Base-by-base conservation (phyloP, 2,329 filamentous ascomycete species). In the Monilinia fructicola region DNA sequence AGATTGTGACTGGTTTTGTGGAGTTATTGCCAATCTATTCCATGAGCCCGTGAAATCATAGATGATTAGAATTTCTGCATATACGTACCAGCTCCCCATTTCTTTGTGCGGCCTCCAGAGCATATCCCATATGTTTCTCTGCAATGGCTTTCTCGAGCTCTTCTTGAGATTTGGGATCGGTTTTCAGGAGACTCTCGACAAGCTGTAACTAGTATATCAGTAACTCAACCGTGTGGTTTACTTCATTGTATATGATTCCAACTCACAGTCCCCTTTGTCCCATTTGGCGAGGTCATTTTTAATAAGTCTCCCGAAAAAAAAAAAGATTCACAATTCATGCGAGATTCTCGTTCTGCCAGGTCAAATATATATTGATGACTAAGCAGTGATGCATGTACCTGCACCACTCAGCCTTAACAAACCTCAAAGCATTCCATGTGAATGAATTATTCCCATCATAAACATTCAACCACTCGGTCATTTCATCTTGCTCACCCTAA, bases 1-100 rank as follows among this genome's bases (percentile, higher is more conserved):
- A 91, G 76, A 99, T 89, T 18, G 92, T 92, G 73, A 95, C 91
- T 52, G 95, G 94, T 67, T 95, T 86, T 54, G 91, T 91, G 71
- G 90, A 89, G 78, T 98, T 96, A 78, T 90, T 86, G 71, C 87
- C 85, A 74, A 96, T 85, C 90, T 93, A 62, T 48, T 44, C 23
- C 12, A 54, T 31, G 23, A 40, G 64, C 46, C 48, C 52, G 21
- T 66, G 55, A 54, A 48, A 21, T 26, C 64, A 23, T 16, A n/a
- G 26, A n/a, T 26, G 28, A 14, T 14, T 2, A 26, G 38, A 40
- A 6, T 31, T 54, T 26, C 14, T 16, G 18, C 16, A 35, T 53
- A 60, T 50, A 64, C 81, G 68, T 80, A 91, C 89, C 79, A 92
- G 78, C 76, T 91, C 87, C 48, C 81, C 82, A 65, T 90, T 81